phyloP scores from a whole-genome alignment of 2,329 filamentous ascomycete species.

The Scolecobasidium constrictum region DNA sequence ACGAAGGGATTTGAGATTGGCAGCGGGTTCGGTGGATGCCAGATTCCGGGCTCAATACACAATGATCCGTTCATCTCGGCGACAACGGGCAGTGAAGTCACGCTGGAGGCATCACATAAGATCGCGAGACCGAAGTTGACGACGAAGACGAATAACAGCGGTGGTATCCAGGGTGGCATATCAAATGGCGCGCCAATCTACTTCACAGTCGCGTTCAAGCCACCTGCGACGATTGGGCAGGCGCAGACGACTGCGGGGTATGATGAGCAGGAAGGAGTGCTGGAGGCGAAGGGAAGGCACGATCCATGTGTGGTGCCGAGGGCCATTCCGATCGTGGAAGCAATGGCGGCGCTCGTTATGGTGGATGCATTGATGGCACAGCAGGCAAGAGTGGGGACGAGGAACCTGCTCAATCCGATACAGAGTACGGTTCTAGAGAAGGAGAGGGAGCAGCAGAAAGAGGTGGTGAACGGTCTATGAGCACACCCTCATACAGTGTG shows the following conservation, averaged over 20 bases:
- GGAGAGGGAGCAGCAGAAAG: too few relatives aligned
- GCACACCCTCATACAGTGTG: too few relatives aligned
- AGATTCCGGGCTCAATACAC: slow-evolving; percentile 78
- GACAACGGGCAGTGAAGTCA: neutral
- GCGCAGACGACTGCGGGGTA: slow-evolving; percentile 77
- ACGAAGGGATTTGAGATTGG: slow-evolving; percentile 95
- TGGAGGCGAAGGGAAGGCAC: slow-evolving; percentile 88
- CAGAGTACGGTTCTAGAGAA: too few relatives aligned
- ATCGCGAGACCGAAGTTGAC: slow-evolving; percentile 50
- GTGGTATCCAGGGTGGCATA: slow-evolving; percentile 92
- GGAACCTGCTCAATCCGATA: too few relatives aligned
- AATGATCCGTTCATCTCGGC: slow-evolving; percentile 69
- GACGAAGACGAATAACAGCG: slow-evolving; percentile 90
- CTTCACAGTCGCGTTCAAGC: slow-evolving; percentile 93
- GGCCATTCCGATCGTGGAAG: slow-evolving; percentile 80
- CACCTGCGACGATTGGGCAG: slow-evolving; percentile 83
- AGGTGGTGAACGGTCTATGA: too few relatives aligned
- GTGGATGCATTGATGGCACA: slow-evolving; percentile 83
- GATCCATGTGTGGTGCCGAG: slow-evolving; percentile 88
- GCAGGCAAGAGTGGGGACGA: slow-evolving; percentile 44
- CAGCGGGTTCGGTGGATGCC: slow-evolving; percentile 79
- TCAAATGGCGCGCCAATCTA: slow-evolving; percentile 88
- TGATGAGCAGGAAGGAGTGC: slow-evolving; percentile 59
- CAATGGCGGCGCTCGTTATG: slow-evolving; percentile 79
- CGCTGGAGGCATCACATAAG: too few relatives aligned